Evolutionary conservation across 1,284 basidiomycete genomes (phyloP).

Genomic region (Ceraceosorus guamensis): DNA sequence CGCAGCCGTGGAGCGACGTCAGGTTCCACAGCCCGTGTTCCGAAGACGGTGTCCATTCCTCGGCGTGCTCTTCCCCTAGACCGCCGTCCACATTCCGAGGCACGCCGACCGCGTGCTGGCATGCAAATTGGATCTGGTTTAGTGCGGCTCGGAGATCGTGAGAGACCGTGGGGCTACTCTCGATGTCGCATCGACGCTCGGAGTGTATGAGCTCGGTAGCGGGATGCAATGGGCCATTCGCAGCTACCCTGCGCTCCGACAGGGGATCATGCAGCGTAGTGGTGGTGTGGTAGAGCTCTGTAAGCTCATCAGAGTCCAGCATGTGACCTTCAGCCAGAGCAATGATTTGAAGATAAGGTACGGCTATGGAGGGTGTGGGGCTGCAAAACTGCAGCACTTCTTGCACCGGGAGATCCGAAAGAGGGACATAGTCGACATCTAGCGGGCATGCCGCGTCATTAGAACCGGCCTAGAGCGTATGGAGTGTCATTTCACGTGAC

Average conservation of each 20-base stretch:
- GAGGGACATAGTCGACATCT: constrained; percentile 23
- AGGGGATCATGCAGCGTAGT: constrained; percentile 8
- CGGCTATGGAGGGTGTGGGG: constrained; percentile 51
- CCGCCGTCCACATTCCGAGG: neutral
- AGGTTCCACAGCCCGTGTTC: neutral
- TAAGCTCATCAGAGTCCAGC: constrained; percentile 10
- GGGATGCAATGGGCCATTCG: constrained; percentile 50
- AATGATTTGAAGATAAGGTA: constrained; percentile 66
- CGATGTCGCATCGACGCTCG: constrained; percentile 60
- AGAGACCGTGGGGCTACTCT: constrained; percentile 19
- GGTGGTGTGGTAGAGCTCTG: constrained; percentile 9
- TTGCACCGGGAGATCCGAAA: constrained; percentile 26
- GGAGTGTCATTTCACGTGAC: neutral
- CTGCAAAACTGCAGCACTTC: constrained; percentile 23
- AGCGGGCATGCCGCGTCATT: neutral
- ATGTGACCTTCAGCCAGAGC: constrained; percentile 57
- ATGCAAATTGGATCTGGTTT: constrained; percentile 57
- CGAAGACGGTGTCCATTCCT: neutral
- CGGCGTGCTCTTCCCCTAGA: neutral
- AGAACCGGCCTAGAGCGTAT: neutral
- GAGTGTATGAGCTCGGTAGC: constrained; percentile 60
- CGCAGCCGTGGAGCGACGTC: neutral
- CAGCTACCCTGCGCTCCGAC: constrained; percentile 21
- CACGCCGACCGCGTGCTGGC: constrained; percentile 28
- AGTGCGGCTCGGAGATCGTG: constrained; percentile 61